phyloP scores from a whole-genome alignment of 2,329 filamentous ascomycete species.

The Trichoderma arundinaceum region DNA sequence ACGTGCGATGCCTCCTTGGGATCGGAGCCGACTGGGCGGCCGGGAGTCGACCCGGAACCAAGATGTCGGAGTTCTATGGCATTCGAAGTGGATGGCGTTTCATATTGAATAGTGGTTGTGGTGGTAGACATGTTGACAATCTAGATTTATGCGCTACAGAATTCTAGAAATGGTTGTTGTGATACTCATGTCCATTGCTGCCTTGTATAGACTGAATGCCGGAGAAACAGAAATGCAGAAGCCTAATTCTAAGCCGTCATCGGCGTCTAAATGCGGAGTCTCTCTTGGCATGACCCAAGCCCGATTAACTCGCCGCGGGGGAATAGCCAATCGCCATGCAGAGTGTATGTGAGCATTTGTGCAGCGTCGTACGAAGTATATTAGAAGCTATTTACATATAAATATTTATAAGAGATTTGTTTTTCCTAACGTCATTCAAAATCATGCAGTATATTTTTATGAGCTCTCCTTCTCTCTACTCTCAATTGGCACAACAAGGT shows the following conservation, averaged over 20 bases:
- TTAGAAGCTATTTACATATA: not conserved
- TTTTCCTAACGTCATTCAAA: not conserved
- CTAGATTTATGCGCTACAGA: not conserved
- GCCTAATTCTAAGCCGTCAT: conserved; percentile 3
- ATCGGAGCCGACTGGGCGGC: conserved; percentile 9
- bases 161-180: not conserved
- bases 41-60: not conserved
- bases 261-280: conserved; percentile 20
- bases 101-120: conserved; percentile 13
- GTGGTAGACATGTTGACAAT: not conserved
- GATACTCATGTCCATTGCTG: not conserved
- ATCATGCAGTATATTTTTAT: no score
- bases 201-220: not conserved
- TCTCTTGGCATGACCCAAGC: conserved; percentile 10
- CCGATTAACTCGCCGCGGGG: conserved; percentile 14
- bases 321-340: not conserved
- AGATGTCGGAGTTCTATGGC: conserved; percentile 32
- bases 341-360: not conserved
- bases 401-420: no score
- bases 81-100: conserved; percentile 3
- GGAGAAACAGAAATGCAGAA: not conserved
- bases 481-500: no score
- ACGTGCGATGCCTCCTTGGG: conserved; percentile 1
- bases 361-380: no score
- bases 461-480: no score